These are phyloP conservation scores for Fusarium brevicatenulatum DNA, from an alignment of 2,329 filamentous ascomycete genomes.

Conservation along the genomic window DNA sequence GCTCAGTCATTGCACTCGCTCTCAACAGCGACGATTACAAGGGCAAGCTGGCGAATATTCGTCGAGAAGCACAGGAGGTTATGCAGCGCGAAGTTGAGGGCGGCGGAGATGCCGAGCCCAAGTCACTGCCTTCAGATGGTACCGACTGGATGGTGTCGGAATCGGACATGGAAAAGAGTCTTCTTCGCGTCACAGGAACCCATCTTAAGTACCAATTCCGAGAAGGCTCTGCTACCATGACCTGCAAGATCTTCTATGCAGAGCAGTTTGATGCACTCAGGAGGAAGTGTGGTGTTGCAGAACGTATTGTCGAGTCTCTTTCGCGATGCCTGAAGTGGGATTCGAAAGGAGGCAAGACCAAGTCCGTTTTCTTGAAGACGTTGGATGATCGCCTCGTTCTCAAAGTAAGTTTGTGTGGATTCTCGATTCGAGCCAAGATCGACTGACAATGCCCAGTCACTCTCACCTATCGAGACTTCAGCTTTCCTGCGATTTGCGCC, in stretches of 20 bases:
- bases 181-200: slow-evolving; percentile 85
- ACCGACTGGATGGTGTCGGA: slow-evolving; percentile 63
- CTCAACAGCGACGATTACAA: slow-evolving; percentile 89
- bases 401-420: slow-evolving; percentile 61
- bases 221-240: slow-evolving; percentile 92
- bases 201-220: slow-evolving; percentile 97
- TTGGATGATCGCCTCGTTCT: slow-evolving; percentile 93
- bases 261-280: slow-evolving; percentile 97
- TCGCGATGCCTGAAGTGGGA: slow-evolving; percentile 98
- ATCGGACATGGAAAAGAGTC: slow-evolving; percentile 82
- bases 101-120: slow-evolving; percentile 44
- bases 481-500: slow-evolving; percentile 96
- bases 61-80: slow-evolving; percentile 59
- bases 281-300: slow-evolving; percentile 89
- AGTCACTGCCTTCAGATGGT: slow-evolving; percentile 50
- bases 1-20: slow-evolving; percentile 93
- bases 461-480: slow-evolving; percentile 90
- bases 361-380: slow-evolving; percentile 96
- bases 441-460: slow-evolving; percentile 64
- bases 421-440: background rate
- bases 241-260: slow-evolving; percentile 98
- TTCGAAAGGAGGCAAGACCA: slow-evolving; percentile 96
- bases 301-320: slow-evolving; percentile 93
- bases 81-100: slow-evolving; percentile 52
- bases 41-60: slow-evolving; percentile 77